Conservation (phyloP, 2,329 filamentous ascomycete genomes). For the Diaporthe amygdali region DNA sequence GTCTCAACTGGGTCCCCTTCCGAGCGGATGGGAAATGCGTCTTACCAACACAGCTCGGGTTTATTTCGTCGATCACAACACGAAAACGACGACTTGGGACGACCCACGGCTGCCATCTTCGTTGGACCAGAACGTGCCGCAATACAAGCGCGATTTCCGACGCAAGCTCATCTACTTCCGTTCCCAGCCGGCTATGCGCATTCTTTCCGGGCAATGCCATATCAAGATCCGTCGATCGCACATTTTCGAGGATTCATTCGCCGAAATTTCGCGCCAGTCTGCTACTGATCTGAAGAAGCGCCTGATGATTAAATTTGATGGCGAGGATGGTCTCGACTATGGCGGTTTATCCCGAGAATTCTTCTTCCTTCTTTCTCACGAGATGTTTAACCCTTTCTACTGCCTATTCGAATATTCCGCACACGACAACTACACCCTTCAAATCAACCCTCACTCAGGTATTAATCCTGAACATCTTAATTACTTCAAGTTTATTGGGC, state of each 20-base stretch:
- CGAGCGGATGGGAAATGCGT: slow-evolving; percentile 99
- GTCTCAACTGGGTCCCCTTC: slow-evolving; percentile 91
- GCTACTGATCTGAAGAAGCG: slow-evolving; percentile 97
- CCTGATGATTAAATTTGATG: slow-evolving; percentile 99
- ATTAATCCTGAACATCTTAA: slow-evolving; percentile 99
- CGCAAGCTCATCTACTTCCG: slow-evolving; percentile 99
- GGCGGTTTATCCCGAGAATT: slow-evolving; percentile 98
- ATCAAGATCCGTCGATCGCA: slow-evolving; percentile 96
- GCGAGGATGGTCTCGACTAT: slow-evolving; percentile 97
- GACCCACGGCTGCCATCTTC: slow-evolving; percentile 95
- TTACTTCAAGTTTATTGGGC: slow-evolving; percentile 99
- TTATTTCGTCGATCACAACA: slow-evolving; percentile 99
- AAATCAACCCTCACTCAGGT: slow-evolving; percentile 98
- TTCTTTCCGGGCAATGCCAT: slow-evolving; percentile 94
- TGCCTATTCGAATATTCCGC: slow-evolving; percentile 99
- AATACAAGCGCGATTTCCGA: slow-evolving; percentile 99
- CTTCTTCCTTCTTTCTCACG: slow-evolving; percentile 98
- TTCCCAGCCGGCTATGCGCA: slow-evolving; percentile 94
- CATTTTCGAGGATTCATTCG: slow-evolving; percentile 98
- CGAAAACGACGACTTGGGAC: slow-evolving; percentile 99
- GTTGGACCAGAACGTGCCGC: slow-evolving; percentile 95
- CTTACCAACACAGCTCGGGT: slow-evolving; percentile 97
- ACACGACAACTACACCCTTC: slow-evolving; percentile 99
- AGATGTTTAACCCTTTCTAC: slow-evolving; percentile 99
- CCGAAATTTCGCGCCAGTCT: slow-evolving; percentile 96